A percentile compares a stretch with the other conserved stretches of the same genome.
Conservation (phyloP, 305 asterid genomes). For the Solanum hybrid region DNA sequence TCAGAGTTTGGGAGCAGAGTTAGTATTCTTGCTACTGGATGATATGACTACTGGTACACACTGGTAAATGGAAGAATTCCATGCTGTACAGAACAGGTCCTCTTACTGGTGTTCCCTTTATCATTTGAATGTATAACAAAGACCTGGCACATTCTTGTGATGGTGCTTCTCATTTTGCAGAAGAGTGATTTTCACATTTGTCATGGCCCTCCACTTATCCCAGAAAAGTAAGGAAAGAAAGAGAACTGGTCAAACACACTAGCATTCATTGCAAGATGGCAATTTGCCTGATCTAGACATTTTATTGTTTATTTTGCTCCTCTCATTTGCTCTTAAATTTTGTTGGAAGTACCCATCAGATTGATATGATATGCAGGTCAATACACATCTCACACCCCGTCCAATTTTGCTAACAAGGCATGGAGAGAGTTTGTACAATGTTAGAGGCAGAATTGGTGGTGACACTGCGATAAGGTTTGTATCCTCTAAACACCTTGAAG, state of each 20-base stretch:
- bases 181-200: neutral
- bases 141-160: neutral
- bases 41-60: neutral
- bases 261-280: neutral
- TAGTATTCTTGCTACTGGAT: neutral
- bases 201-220: neutral
- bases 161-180: neutral
- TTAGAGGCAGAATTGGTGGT: constrained; percentile 97
- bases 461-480: constrained; percentile 80
- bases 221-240: neutral
- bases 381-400: constrained; percentile 96
- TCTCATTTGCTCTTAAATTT: neutral
- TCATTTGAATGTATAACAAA: neutral
- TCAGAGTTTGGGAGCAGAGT: neutral
- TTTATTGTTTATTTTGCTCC: neutral
- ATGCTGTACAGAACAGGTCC: neutral
- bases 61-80: neutral
- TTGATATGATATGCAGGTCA: constrained; percentile 51
- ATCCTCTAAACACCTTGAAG: neutral
- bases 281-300: neutral
- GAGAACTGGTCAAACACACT: neutral
- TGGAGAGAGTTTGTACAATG: constrained; percentile 94
- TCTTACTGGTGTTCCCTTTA: neutral
- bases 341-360: neutral
- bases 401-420: constrained; percentile 97